These are phyloP conservation scores for Aristolochia californica DNA, from an alignment of 164 flowering plant species.

Conservation along the genomic window DNA sequence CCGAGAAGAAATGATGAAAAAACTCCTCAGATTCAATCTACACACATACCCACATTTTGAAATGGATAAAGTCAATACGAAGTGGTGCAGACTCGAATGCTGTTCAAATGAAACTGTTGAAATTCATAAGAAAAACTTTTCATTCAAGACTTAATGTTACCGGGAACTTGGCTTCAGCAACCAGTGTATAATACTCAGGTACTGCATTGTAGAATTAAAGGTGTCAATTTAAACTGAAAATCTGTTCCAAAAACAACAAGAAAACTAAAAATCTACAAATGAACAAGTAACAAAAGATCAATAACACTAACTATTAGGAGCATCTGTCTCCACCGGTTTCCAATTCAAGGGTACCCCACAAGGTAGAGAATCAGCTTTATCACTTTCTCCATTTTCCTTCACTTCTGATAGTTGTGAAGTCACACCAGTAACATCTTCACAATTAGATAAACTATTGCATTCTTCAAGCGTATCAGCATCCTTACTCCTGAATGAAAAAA, in stretches of 20 bases:
- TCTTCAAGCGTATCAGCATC: constrained; percentile 26
- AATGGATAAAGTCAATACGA: neutral
- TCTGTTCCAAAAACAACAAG: neutral
- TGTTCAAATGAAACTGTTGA: neutral
- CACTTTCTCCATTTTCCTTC: constrained; percentile 27
- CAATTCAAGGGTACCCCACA: constrained; percentile 24
- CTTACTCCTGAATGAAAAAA: constrained; percentile 33
- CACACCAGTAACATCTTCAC: constrained; percentile 23
- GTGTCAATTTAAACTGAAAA: neutral
- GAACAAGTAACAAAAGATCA: neutral
- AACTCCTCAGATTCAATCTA: constrained; percentile 73
- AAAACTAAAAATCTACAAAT: neutral
- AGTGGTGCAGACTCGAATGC: neutral
- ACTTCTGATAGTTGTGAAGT: constrained; percentile 15
- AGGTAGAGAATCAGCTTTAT: constrained; percentile 22
- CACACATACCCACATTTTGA: neutral
- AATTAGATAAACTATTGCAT: constrained; percentile 12
- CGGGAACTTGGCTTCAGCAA: constrained; percentile 77
- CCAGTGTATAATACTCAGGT: constrained; percentile 47
- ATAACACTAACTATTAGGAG: constrained; percentile 59
- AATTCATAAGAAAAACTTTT: neutral
- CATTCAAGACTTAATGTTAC: constrained; percentile 21
- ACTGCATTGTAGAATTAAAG: constrained; percentile 28
- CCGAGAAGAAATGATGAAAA: constrained; percentile 62
- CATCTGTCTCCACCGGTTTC: constrained; percentile 57